phyloP scores from a whole-genome alignment of 768 basidiomycete genomes.

The Phaeotremella skinneri region DNA sequence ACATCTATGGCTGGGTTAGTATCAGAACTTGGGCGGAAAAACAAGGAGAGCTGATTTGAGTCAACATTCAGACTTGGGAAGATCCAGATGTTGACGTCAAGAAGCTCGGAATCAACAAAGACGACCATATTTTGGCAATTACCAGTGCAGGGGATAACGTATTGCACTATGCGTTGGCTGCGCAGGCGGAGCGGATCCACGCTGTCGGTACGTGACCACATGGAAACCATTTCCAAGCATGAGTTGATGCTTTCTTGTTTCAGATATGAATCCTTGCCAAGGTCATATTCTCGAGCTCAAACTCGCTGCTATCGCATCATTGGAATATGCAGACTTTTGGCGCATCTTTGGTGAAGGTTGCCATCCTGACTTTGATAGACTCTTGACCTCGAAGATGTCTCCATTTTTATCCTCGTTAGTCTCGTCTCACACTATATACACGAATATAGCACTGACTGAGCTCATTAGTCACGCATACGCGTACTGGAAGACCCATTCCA shows the following conservation, averaged over 20 bases:
- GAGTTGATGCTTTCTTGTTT: slow-evolving; percentile 4
- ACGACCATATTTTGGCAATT: slow-evolving; percentile 70
- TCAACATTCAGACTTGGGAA: slow-evolving; percentile 55
- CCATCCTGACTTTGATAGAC: slow-evolving; percentile 61
- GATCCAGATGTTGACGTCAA: slow-evolving; percentile 73
- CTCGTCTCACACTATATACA: not conserved
- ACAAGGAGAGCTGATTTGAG: slow-evolving; percentile 2
- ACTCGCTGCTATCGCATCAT: slow-evolving; percentile 63
- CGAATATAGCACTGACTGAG: not conserved
- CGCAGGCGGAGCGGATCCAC: slow-evolving; percentile 62
- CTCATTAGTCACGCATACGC: slow-evolving; percentile 59
- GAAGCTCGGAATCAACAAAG: slow-evolving; percentile 59
- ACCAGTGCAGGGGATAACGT: slow-evolving; percentile 79
- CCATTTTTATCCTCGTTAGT: slow-evolving; percentile 64
- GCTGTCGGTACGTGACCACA: slow-evolving; percentile 68
- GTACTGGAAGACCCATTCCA: slow-evolving; percentile 68
- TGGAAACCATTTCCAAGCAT: not conserved
- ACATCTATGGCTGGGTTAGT: slow-evolving; percentile 49
- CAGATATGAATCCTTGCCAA: slow-evolving; percentile 56
- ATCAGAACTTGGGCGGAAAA: not conserved
- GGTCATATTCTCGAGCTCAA: slow-evolving; percentile 77
- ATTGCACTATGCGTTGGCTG: slow-evolving; percentile 71
- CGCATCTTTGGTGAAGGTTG: slow-evolving; percentile 65
- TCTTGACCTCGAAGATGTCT: slow-evolving; percentile 63
- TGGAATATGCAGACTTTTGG: slow-evolving; percentile 65